A percentile compares a stretch with the other conserved stretches of the same genome.
These are phyloP conservation scores for Phanerochaete sordida DNA, from an alignment of 768 basidiomycete genomes.

Conservation along the genomic window DNA sequence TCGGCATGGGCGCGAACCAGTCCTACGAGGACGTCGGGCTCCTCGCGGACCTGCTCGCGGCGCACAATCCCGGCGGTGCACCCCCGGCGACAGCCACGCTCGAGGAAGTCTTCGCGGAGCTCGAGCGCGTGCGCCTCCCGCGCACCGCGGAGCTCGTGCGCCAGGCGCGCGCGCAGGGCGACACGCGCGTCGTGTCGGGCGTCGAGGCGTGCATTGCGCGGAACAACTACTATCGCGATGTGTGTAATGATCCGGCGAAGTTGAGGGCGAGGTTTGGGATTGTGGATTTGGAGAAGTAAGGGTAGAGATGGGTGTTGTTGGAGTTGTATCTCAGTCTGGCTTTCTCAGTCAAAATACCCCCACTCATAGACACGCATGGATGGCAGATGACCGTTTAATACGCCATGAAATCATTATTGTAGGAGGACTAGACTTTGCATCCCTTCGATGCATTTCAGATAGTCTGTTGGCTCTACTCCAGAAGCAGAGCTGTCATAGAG, in stretches of 20 bases:
- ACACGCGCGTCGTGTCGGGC: conserved; percentile 31
- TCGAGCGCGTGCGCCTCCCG: conserved; percentile 32
- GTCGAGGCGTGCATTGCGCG: conserved; percentile 28
- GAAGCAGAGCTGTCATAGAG: too few relatives aligned
- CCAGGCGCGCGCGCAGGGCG: conserved; percentile 32
- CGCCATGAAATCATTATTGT: too few relatives aligned
- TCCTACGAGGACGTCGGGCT: conserved; percentile 40
- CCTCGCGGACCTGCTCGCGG: conserved; percentile 30
- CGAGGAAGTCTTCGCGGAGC: conserved; percentile 28
- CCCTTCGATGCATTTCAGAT: too few relatives aligned
- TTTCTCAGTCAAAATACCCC: too few relatives aligned
- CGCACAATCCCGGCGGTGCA: conserved; percentile 27
- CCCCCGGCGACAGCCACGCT: conserved; percentile 28
- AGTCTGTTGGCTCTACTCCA: too few relatives aligned
- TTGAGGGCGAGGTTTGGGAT: neutral
- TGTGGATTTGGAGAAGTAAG: too few relatives aligned
- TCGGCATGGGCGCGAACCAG: conserved; percentile 45
- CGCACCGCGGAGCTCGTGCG: conserved; percentile 33
- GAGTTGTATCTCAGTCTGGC: too few relatives aligned
- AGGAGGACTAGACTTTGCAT: too few relatives aligned
- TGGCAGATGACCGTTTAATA: too few relatives aligned
- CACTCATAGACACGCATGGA: too few relatives aligned
- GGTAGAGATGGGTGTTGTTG: too few relatives aligned
- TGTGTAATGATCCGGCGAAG: conserved; percentile 8
- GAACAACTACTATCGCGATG: conserved; percentile 23